Percentiles rank a stretch among this genome's conserved stretches.
These are phyloP conservation scores for Backusella mclennaniae DNA, from an alignment of 192 early-diverging fungal species.

Conservation along the genomic window DNA sequence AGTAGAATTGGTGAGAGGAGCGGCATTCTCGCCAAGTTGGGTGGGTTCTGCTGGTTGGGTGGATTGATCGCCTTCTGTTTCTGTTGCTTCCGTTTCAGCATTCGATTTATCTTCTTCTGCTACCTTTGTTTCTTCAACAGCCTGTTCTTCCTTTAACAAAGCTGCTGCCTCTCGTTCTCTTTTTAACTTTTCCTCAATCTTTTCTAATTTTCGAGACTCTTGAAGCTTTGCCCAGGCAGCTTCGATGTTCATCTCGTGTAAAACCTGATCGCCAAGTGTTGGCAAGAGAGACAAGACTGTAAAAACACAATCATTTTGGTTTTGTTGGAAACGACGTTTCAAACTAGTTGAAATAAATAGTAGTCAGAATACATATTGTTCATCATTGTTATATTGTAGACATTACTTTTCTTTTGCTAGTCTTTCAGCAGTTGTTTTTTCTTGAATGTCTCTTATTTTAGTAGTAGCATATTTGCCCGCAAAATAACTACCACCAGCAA, in stretches of 20 bases:
- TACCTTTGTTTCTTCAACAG: not conserved
- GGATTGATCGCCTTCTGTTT: not conserved
- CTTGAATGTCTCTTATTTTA: slow-evolving; percentile 74
- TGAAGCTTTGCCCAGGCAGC: slow-evolving; percentile 63
- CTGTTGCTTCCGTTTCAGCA: not conserved
- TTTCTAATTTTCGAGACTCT: slow-evolving; percentile 40
- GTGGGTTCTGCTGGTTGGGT: not conserved
- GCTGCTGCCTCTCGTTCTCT: slow-evolving; percentile 11
- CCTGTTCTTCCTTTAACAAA: slow-evolving; percentile 1
- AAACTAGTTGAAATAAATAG: slow-evolving; percentile 51
- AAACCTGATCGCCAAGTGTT: slow-evolving; percentile 73
- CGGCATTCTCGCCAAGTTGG: not conserved
- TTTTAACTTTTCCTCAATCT: slow-evolving; percentile 19
- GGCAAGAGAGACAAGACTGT: slow-evolving; percentile 83
- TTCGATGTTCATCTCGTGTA: slow-evolving; percentile 81
- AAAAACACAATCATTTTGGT: slow-evolving; percentile 88
- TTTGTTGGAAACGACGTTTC: slow-evolving; percentile 89
- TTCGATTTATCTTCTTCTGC: not conserved
- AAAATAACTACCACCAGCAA: slow-evolving; percentile 72
- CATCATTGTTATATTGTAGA: not conserved
- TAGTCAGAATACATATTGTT: not conserved
- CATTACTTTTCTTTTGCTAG: slow-evolving; percentile 73
- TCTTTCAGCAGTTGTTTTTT: slow-evolving; percentile 61
- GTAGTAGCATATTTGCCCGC: slow-evolving; percentile 70
- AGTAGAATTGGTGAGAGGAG: not conserved